Percentiles rank a stretch among this genome's conserved stretches.
Evolutionary conservation across 2,329 filamentous ascomycete species (phyloP).

Genomic region (Blastomyces silverae): DNA sequence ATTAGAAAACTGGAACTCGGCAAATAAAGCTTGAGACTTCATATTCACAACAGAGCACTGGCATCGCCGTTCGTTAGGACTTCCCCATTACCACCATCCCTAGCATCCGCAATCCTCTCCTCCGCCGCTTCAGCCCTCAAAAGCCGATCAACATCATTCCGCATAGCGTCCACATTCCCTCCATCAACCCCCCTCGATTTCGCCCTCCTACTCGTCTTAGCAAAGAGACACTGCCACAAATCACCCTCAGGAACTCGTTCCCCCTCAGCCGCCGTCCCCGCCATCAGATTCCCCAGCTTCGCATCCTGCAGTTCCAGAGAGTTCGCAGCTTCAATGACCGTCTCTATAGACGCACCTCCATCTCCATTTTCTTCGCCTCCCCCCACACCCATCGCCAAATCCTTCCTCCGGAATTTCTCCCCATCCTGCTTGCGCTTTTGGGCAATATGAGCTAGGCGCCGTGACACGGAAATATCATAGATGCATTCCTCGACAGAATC

Average conservation of each 20-base stretch:
- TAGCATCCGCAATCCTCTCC: background rate
- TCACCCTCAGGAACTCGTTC: constrained; percentile 74
- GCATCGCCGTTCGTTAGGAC: background rate
- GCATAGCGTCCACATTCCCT: constrained; percentile 27
- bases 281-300: constrained; percentile 62
- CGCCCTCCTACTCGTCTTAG: constrained; percentile 41
- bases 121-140: constrained; percentile 53
- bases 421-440: constrained; percentile 36
- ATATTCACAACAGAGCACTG: background rate
- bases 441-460: constrained; percentile 71
- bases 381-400: constrained; percentile 23
- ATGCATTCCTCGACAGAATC: constrained; percentile 90
- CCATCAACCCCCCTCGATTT: constrained; percentile 18
- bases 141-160: constrained; percentile 44
- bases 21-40: background rate
- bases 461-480: constrained; percentile 73
- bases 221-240: constrained; percentile 85
- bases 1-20: background rate
- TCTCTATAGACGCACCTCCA: constrained; percentile 47
- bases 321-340: constrained; percentile 72
- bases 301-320: constrained; percentile 73
- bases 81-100: background rate
- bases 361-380: constrained; percentile 34
- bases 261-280: constrained; percentile 62
- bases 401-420: constrained; percentile 27